Conservation (phyloP, 495 filamentous ascomycete genomes). For the Arthonia radiata region DNA sequence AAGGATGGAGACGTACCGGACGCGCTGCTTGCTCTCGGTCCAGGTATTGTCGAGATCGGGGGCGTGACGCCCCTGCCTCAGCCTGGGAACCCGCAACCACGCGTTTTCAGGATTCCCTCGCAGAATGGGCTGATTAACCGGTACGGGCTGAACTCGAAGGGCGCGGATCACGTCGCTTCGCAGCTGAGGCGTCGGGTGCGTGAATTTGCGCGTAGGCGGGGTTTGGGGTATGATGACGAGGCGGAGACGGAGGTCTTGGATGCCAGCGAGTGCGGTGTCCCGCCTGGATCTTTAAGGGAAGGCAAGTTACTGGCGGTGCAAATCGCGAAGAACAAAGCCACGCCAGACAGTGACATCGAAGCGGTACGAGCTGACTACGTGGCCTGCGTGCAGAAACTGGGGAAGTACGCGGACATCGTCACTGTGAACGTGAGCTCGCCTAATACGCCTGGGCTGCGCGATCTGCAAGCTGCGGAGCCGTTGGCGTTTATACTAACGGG, state of each 20-base stretch:
- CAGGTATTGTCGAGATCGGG: slow-evolving; percentile 70
- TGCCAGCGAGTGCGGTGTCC: slow-evolving; percentile 35
- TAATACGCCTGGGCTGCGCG: slow-evolving; percentile 75
- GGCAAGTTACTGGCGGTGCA: slow-evolving; percentile 75
- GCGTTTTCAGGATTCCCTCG: slow-evolving; percentile 63
- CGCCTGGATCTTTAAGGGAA: slow-evolving; percentile 45
- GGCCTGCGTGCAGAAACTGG: slow-evolving; percentile 58
- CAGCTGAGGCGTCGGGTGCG: slow-evolving; percentile 54
- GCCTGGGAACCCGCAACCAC: slow-evolving; percentile 59
- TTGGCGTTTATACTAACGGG: slow-evolving; percentile 53
- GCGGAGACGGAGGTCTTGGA: slow-evolving; percentile 50
- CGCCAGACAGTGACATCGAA: slow-evolving; percentile 57
- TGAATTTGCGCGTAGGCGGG: slow-evolving; percentile 43
- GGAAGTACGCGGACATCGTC: slow-evolving; percentile 70
- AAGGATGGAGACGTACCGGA: slow-evolving; percentile 78
- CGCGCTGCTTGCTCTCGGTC: slow-evolving; percentile 54
- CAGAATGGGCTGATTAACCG: slow-evolving; percentile 79
- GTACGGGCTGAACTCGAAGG: slow-evolving; percentile 80
- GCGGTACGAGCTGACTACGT: slow-evolving; percentile 71
- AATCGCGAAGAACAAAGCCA: slow-evolving; percentile 88
- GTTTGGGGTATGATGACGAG: slow-evolving; percentile 33
- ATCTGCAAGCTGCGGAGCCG: slow-evolving; percentile 58
- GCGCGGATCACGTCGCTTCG: slow-evolving; percentile 64
- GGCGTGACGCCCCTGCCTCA: slow-evolving; percentile 71
- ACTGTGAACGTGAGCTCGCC: slow-evolving; percentile 94